A percentile compares a stretch with the other conserved stretches of the same genome.
These are phyloP conservation scores for Vitis hybrid DNA, from an alignment of 177 flowering plant species.

Conservation along the genomic window DNA sequence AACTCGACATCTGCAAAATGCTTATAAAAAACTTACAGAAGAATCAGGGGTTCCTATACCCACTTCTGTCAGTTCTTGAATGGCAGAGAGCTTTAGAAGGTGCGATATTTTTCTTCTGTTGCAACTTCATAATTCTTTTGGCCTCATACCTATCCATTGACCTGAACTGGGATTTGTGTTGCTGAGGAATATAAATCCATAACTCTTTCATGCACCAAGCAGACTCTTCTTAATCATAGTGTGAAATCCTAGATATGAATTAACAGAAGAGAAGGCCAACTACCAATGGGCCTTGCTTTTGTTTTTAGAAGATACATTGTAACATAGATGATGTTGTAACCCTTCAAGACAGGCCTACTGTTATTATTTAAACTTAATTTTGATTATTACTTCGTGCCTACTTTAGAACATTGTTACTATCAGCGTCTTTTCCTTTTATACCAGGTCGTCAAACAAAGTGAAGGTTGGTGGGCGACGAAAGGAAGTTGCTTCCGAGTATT, in stretches of 20 bases:
- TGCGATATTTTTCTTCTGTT: background rate
- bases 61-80: conserved; percentile 20
- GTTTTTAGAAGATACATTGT: too few species aligned
- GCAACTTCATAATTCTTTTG: background rate
- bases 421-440: too few species aligned
- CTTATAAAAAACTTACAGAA: conserved; percentile 56
- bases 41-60: conserved; percentile 79
- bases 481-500: too few species aligned
- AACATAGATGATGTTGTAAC: too few species aligned
- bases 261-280: too few species aligned
- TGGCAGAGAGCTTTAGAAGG: conserved; percentile 7
- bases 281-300: too few species aligned
- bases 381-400: too few species aligned
- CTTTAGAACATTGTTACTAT: too few species aligned
- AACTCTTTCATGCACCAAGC: background rate
- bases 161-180: background rate
- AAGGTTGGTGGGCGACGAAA: too few species aligned
- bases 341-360: too few species aligned
- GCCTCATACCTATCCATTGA: background rate
- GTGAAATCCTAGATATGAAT: background rate
- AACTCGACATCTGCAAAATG: conserved; percentile 65
- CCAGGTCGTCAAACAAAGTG: too few species aligned
- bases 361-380: too few species aligned
- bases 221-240: background rate
- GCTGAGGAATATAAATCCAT: background rate